Evolutionary conservation across 495 filamentous ascomycete genomes (phyloP).

Genomic region (Podospora appendiculata): DNA sequence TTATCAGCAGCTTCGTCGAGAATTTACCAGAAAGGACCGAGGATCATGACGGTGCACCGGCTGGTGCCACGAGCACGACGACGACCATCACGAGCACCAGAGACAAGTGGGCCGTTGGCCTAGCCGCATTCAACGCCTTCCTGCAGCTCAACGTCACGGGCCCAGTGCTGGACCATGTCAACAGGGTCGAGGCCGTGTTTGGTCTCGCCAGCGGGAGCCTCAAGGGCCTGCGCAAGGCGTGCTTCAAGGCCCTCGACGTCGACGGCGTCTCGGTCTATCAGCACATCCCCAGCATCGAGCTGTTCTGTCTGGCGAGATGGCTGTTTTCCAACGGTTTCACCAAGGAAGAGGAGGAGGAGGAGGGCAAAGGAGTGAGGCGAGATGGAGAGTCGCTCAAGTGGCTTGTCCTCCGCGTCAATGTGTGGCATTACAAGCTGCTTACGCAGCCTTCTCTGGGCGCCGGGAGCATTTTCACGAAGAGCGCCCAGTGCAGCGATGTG

Average conservation of each 20-base stretch:
- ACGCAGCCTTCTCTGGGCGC: conserved; percentile 61
- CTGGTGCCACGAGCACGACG: conserved; percentile 29
- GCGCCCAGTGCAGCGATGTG: conserved; percentile 40
- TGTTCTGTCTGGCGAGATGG: conserved; percentile 68
- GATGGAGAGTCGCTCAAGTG: conserved; percentile 28
- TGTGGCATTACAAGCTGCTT: conserved; percentile 83
- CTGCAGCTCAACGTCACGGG: conserved; percentile 89
- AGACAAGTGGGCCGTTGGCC: conserved; percentile 46
- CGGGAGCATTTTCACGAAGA: conserved; percentile 33
- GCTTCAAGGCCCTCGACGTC: conserved; percentile 58
- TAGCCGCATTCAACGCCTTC: conserved; percentile 74
- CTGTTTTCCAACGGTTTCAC: conserved; percentile 46
- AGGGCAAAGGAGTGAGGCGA: not conserved
- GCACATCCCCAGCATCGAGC: conserved; percentile 71
- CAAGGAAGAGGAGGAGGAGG: not conserved
- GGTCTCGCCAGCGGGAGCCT: not conserved
- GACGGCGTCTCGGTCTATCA: conserved; percentile 85
- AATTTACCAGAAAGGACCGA: not conserved
- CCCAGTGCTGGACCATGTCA: conserved; percentile 53
- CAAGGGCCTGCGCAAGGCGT: conserved; percentile 12
- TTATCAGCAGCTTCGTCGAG: conserved; percentile 5
- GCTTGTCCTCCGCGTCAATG: conserved; percentile 62
- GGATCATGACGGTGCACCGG: too few relatives aligned
- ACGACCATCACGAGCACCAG: conserved; percentile 45
- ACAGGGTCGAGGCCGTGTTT: conserved; percentile 21